Evolutionary conservation across 179 eudicot genomes (phyloP).

Genomic region (Patellifolia procumbens): DNA sequence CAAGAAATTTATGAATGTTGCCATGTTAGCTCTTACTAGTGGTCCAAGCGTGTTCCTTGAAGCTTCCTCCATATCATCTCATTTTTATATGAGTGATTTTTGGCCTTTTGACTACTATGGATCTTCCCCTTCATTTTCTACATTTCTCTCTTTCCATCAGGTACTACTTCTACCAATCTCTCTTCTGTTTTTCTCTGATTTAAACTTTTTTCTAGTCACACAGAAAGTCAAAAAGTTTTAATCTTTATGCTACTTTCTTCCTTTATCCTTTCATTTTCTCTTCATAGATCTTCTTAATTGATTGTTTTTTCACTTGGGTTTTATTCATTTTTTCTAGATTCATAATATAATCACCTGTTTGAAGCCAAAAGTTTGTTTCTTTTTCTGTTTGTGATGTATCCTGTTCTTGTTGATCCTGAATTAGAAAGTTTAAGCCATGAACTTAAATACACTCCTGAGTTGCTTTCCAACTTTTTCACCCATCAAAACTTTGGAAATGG

Average conservation of each 20-base stretch:
- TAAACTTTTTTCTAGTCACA: neutral
- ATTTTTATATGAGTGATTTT: no score
- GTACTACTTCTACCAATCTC: conserved; percentile 4
- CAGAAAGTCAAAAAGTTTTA: conserved; percentile 1
- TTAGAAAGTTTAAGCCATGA: conserved; percentile 15
- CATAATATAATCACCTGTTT: neutral
- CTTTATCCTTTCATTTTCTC: neutral
- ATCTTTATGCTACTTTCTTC: neutral
- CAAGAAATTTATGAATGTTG: no score
- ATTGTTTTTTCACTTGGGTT: neutral
- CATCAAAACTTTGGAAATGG: conserved; percentile 10
- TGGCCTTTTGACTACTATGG: neutral
- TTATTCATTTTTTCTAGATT: neutral
- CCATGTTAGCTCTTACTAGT: no score
- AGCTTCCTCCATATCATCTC: no score
- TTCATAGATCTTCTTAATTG: neutral
- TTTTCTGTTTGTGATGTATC: conserved; percentile 14
- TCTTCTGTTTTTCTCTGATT: neutral
- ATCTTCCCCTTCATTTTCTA: neutral
- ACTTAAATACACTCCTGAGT: conserved; percentile 22
- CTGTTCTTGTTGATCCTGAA: conserved; percentile 30
- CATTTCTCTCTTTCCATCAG: conserved; percentile 12
- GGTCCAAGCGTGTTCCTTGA: neutral
- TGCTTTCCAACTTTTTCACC: conserved; percentile 5
- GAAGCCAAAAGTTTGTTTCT: neutral